These are phyloP conservation scores for Rhamnella rubrinervis DNA, from an alignment of 331 rosid species.

Conservation along the genomic window DNA sequence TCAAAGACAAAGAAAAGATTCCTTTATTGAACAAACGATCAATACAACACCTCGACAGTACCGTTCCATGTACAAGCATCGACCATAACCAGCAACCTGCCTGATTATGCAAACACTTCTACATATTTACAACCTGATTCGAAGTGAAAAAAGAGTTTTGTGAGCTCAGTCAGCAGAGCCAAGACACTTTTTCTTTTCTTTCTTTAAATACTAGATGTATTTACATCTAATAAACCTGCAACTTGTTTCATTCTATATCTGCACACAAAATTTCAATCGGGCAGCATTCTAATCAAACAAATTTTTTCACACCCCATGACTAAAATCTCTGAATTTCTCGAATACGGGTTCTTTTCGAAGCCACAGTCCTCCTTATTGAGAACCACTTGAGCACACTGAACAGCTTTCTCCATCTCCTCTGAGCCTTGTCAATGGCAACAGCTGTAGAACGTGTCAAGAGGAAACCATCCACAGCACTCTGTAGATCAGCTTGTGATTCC, in stretches of 20 bases:
- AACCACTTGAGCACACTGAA: conserved; percentile 77
- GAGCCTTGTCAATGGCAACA: conserved; percentile 47
- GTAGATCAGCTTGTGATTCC: conserved; percentile 48
- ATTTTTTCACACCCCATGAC: conserved; percentile 20
- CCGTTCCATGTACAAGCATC: conserved; percentile 26
- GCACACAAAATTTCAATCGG: conserved; percentile 29
- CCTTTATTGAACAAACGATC: conserved; percentile 2
- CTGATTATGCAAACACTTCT: conserved; percentile 18
- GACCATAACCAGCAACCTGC: conserved; percentile 33
- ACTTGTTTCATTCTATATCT: conserved; percentile 29
- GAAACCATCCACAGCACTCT: conserved; percentile 54
- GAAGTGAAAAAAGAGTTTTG: conserved; percentile 23
- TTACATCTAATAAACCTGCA: conserved; percentile 42
- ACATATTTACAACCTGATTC: conserved; percentile 38
- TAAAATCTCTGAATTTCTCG: conserved; percentile 30
- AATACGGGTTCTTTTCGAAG: conserved; percentile 22
- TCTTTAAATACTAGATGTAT: conserved; percentile 31
- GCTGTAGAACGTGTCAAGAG: conserved; percentile 39
- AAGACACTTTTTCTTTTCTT: conserved; percentile 8
- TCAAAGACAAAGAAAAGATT: too few relatives aligned
- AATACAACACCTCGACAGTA: conserved; percentile 3
- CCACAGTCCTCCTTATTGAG: conserved; percentile 38
- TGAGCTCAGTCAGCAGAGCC: conserved; percentile 28
- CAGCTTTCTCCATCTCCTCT: conserved; percentile 79
- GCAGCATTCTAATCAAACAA: conserved; percentile 26